Evolutionary conservation across 371 early-diverging fungal species (phyloP).

Genomic region (Zychaea mexicana): DNA sequence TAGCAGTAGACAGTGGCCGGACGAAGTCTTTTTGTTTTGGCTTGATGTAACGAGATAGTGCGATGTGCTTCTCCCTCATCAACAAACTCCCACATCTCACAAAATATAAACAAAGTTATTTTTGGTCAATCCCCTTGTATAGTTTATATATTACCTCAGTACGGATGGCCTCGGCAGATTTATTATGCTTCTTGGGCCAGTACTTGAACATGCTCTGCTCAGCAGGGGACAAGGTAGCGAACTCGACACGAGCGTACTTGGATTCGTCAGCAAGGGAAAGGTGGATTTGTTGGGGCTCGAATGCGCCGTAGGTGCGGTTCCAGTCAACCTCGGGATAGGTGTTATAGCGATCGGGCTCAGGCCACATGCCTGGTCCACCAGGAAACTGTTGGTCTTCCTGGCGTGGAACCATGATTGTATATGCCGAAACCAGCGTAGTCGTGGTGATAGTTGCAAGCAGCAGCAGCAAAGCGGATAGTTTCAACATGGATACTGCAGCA

Average conservation of each 20-base stretch:
- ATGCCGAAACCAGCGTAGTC: not conserved
- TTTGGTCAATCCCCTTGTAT: not conserved
- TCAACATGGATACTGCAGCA: not conserved
- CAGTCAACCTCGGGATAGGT: slow-evolving; percentile 18
- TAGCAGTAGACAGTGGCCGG: slow-evolving; percentile 30
- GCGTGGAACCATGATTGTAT: not conserved
- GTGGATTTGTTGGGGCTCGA: slow-evolving; percentile 49
- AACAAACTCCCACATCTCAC: slow-evolving; percentile 29
- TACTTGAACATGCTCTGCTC: slow-evolving; percentile 29
- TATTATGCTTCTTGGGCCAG: slow-evolving; percentile 32
- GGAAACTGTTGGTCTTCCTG: not conserved
- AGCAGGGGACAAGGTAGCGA: slow-evolving; percentile 32
- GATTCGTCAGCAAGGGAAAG: slow-evolving; percentile 35
- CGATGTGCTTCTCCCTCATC: slow-evolving; percentile 28
- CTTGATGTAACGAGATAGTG: slow-evolving; percentile 22
- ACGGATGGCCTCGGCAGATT: not conserved
- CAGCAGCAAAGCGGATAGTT: not conserved
- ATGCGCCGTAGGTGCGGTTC: slow-evolving; percentile 33
- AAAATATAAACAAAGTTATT: not conserved
- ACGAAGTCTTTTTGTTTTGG: slow-evolving; percentile 21
- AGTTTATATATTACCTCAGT: not conserved
- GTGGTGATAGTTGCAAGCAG: not conserved
- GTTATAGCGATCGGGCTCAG: slow-evolving; percentile 28
- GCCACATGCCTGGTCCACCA: slow-evolving; percentile 24
- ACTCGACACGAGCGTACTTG: slow-evolving; percentile 39